A percentile compares a stretch with the other conserved stretches of the same genome.
Evolutionary conservation across 495 filamentous ascomycete species (phyloP).

Genomic region (Massariosphaeria phaeospora): DNA sequence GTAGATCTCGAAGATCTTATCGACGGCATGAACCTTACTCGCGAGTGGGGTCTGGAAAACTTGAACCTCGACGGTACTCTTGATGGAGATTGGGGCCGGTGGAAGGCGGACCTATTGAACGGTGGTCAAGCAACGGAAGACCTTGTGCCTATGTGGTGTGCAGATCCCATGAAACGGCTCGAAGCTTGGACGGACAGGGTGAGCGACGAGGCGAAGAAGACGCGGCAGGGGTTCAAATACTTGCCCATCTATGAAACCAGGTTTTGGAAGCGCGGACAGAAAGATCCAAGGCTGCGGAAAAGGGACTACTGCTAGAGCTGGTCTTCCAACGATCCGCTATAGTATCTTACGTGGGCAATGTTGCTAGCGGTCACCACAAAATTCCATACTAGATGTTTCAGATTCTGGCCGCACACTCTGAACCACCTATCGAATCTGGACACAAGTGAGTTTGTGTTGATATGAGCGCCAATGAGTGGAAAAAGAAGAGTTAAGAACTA

Average conservation of each 20-base stretch:
- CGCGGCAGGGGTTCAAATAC: not conserved
- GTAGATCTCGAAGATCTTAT: not conserved
- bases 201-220: not conserved
- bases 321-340: not conserved
- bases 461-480: not conserved
- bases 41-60: not conserved
- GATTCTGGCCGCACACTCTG: not conserved
- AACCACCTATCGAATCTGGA: not conserved
- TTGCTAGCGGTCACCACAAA: not conserved
- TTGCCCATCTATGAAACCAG: not conserved
- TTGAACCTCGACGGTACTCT: not conserved
- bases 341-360: not conserved
- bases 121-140: not conserved
- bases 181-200: not conserved
- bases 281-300: not conserved
- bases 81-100: not conserved
- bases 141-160: not conserved
- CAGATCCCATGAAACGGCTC: not conserved
- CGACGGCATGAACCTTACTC: not conserved
- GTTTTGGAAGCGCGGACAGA: not conserved
- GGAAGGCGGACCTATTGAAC: too few species aligned
- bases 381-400: not conserved
- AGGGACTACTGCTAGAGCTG: not conserved
- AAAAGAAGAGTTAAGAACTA: not conserved
- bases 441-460: not conserved